Evolutionary conservation across 2,329 filamentous ascomycete species (phyloP).

Genomic region (Zopfia rhizophila): DNA sequence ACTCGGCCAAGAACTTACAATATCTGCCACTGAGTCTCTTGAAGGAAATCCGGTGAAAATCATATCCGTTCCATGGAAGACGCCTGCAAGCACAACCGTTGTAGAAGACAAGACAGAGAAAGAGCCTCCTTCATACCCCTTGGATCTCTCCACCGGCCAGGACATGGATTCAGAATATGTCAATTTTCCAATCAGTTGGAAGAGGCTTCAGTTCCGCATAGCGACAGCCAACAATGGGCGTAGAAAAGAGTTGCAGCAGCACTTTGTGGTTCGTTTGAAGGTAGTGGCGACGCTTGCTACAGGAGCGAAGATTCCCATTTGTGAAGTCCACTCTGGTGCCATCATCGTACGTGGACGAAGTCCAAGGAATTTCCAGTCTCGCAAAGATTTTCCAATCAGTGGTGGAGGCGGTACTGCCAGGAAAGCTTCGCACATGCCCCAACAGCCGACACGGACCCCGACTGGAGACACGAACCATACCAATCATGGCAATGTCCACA

Average conservation of each 20-base stretch:
- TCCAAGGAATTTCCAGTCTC: conserved; percentile 91
- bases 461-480: conserved; percentile 48
- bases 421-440: conserved; percentile 60
- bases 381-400: conserved; percentile 90
- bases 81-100: conserved; percentile 82
- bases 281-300: conserved; percentile 85
- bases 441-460: conserved; percentile 48
- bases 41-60: conserved; percentile 92
- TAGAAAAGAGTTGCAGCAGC: conserved; percentile 93
- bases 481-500: conserved; percentile 37
- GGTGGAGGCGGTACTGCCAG: conserved; percentile 82
- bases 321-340: conserved; percentile 85
- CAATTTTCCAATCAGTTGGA: conserved; percentile 94
- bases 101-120: conserved; percentile 76
- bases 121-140: conserved; percentile 83
- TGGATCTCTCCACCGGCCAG: conserved; percentile 73
- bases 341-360: conserved; percentile 95
- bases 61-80: conserved; percentile 98
- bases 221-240: conserved; percentile 97
- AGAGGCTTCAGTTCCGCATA: conserved; percentile 90
- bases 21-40: conserved; percentile 93
- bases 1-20: conserved; percentile 82
- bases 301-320: conserved; percentile 82
- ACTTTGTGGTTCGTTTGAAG: conserved; percentile 91
- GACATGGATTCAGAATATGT: conserved; percentile 84